These are phyloP conservation scores for Ustilago xerochloae DNA, from an alignment of 1,284 basidiomycete species.

Conservation along the genomic window DNA sequence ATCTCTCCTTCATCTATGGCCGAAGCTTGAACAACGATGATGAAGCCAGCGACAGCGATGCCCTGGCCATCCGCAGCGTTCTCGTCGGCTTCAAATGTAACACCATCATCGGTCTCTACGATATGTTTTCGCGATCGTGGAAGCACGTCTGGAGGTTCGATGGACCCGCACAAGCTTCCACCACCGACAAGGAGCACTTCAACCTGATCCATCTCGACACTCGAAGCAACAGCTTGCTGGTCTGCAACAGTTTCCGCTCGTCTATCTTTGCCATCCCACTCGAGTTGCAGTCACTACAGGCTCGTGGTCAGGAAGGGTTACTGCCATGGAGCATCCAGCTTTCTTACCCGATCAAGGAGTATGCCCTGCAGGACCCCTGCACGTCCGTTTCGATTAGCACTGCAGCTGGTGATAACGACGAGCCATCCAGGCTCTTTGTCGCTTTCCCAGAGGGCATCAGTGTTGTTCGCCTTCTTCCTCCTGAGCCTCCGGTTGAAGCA, in stretches of 20 bases:
- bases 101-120: constrained; percentile 35
- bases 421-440: constrained; percentile 22
- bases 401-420: background rate
- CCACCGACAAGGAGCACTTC: constrained; percentile 21
- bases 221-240: constrained; percentile 16
- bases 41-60: background rate
- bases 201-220: constrained; percentile 25
- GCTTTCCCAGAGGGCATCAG: constrained; percentile 31
- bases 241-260: constrained; percentile 39
- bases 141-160: constrained; percentile 32
- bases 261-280: constrained; percentile 37
- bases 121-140: constrained; percentile 17
- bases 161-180: constrained; percentile 3
- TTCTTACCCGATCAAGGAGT: constrained; percentile 26
- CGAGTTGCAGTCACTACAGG: constrained; percentile 16
- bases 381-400: constrained; percentile 19
- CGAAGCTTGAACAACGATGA: background rate
- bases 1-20: constrained; percentile 25
- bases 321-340: constrained; percentile 30
- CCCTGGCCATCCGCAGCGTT: constrained; percentile 1
- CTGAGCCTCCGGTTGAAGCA: background rate
- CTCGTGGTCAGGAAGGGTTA: constrained; percentile 3
- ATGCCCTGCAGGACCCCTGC: constrained; percentile 29
- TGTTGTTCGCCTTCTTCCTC: constrained; percentile 1
- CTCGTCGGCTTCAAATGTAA: constrained; percentile 40